These are phyloP conservation scores for Blastomyces parvus DNA, from an alignment of 2,329 filamentous ascomycete species.

Conservation along the genomic window DNA sequence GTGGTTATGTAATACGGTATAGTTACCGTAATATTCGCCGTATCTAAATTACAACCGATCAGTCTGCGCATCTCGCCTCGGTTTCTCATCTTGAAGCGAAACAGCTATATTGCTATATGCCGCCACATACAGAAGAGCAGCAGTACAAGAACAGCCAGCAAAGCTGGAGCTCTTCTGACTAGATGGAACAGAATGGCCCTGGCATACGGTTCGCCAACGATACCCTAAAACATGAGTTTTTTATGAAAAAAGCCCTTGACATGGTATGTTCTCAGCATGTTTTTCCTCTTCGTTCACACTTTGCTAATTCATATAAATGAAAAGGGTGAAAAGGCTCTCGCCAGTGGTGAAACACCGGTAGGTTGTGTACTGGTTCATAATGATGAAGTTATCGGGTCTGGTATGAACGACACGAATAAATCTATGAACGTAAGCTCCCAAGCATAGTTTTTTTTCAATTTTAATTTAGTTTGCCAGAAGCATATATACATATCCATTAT, in stretches of 20 bases:
- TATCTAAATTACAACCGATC: neutral
- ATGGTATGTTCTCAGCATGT: conserved; percentile 51
- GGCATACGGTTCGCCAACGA: neutral
- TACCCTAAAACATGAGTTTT: conserved; percentile 44
- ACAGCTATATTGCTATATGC: neutral
- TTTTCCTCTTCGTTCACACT: neutral
- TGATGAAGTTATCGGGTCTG: conserved; percentile 68
- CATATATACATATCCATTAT: neutral
- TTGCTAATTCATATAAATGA: conserved; percentile 6
- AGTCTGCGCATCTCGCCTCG: too few relatives aligned
- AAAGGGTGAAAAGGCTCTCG: conserved; percentile 75
- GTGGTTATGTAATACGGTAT: neutral
- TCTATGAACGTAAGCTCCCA: conserved; percentile 52
- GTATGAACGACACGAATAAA: conserved; percentile 95
- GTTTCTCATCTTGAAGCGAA: too few relatives aligned
- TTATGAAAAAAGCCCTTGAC: conserved; percentile 75
- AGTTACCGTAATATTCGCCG: neutral
- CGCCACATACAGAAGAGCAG: neutral
- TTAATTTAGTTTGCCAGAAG: neutral
- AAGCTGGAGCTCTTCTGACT: neutral
- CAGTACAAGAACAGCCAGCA: neutral
- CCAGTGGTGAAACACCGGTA: conserved; percentile 85
- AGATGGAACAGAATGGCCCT: neutral
- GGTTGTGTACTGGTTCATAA: conserved; percentile 87
- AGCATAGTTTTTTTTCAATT: conserved; percentile 3